Conservation (phyloP, 768 basidiomycete genomes). For the Floccularia luteovirens region DNA sequence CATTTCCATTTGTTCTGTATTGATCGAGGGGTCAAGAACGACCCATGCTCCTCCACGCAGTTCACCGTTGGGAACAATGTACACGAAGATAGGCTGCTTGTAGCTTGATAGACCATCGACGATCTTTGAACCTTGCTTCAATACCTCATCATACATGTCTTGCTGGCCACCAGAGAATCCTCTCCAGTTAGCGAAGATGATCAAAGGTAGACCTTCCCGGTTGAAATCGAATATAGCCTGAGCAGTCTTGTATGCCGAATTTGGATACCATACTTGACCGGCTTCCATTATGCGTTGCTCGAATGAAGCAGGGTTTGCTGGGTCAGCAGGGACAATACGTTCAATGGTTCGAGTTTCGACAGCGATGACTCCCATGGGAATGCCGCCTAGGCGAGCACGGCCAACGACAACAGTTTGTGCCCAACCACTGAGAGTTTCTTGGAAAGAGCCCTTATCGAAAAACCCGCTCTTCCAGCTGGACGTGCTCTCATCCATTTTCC, state of each 20-base stretch:
- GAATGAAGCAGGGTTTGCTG: slow-evolving; percentile 93
- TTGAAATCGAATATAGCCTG: slow-evolving; percentile 99
- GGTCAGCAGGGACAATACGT: slow-evolving; percentile 93
- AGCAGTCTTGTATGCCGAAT: slow-evolving; percentile 98
- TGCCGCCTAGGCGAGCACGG: slow-evolving; percentile 91
- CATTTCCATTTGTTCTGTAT: slow-evolving; percentile 98
- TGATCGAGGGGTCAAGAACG: slow-evolving; percentile 96
- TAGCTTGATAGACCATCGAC: slow-evolving; percentile 96
- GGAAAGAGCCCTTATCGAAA: slow-evolving; percentile 97
- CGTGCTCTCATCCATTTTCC: slow-evolving; percentile 79
- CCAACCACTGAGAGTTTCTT: slow-evolving; percentile 98
- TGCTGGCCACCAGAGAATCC: slow-evolving; percentile 99
- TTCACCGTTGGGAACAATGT: slow-evolving; percentile 97
- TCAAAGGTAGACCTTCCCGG: slow-evolving; percentile 91
- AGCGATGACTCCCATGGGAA: slow-evolving; percentile 96
- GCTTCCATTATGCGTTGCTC: slow-evolving; percentile 99
- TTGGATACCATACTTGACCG: slow-evolving; percentile 99
- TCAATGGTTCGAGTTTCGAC: slow-evolving; percentile 98
- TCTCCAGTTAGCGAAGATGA: slow-evolving; percentile 99
- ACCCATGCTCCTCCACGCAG: slow-evolving; percentile 99
- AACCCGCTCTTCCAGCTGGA: slow-evolving; percentile 81
- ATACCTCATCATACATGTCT: slow-evolving; percentile 97
- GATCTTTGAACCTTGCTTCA: slow-evolving; percentile 97
- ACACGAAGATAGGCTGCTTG: slow-evolving; percentile 97
- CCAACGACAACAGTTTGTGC: slow-evolving; percentile 98